Conservation (phyloP, 805 yeast genomes). For the Ogataea allantospora region DNA sequence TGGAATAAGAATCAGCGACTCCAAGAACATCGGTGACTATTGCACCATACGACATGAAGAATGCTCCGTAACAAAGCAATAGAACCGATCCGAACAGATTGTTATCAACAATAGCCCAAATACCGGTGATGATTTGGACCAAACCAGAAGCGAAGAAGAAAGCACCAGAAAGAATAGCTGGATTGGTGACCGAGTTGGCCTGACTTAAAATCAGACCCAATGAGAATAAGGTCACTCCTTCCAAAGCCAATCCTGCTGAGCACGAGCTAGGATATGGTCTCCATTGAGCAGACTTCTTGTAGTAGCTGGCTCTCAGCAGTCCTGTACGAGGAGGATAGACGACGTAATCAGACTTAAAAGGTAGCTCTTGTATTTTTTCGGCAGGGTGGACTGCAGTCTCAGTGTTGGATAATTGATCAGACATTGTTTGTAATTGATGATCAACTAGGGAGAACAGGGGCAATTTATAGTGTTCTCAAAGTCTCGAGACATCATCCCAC, state of each 20-base stretch:
- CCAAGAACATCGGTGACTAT: slow-evolving; percentile 43
- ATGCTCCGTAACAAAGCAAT: slow-evolving; percentile 47
- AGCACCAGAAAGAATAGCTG: slow-evolving; percentile 43
- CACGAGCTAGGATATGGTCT: slow-evolving; percentile 50
- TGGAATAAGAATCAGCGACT: slow-evolving; percentile 39
- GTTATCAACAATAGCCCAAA: slow-evolving; percentile 50
- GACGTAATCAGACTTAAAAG: slow-evolving; percentile 19
- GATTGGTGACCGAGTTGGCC: slow-evolving; percentile 42
- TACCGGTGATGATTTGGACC: slow-evolving; percentile 47
- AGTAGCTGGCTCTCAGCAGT: slow-evolving; percentile 41
- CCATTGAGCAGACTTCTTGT: slow-evolving; percentile 39
- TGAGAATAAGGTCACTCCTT: slow-evolving; percentile 46
- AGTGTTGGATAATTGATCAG: slow-evolving; percentile 28
- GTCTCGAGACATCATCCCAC: too few relatives aligned
- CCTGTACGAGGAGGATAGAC: slow-evolving; percentile 42
- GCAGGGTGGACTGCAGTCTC: slow-evolving; percentile 28
- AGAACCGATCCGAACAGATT: slow-evolving; percentile 51
- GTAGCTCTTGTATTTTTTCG: slow-evolving; percentile 7
- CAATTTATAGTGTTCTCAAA: slow-evolving; percentile 4
- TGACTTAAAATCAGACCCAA: slow-evolving; percentile 44
- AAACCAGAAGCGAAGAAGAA: slow-evolving; percentile 48
- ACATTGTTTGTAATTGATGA: slow-evolving; percentile 9
- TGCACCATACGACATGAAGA: slow-evolving; percentile 48
- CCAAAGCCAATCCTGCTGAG: slow-evolving; percentile 47
- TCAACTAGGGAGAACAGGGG: not conserved